phyloP scores from a whole-genome alignment of 495 filamentous ascomycete genomes.

The Penicillium waksmanii region DNA sequence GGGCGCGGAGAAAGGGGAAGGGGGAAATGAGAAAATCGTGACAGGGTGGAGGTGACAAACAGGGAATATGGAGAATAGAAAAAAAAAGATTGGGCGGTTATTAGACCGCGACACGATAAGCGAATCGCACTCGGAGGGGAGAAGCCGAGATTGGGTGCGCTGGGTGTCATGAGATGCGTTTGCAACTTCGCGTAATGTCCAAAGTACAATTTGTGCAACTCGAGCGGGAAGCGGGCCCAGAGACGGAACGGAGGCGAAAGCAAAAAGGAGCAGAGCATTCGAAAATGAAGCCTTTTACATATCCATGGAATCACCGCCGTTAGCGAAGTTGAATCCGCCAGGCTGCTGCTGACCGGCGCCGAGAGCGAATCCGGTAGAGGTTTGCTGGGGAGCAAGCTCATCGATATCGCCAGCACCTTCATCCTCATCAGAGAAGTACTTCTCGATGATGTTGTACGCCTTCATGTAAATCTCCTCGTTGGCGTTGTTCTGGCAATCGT shows the following conservation, averaged over 20 bases:
- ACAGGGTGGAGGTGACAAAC: conserved; percentile 17
- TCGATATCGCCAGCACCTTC: conserved; percentile 79
- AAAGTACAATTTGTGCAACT: background rate
- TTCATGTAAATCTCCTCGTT: conserved; percentile 99
- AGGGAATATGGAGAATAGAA: conserved; percentile 14
- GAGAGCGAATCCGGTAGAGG: conserved; percentile 81
- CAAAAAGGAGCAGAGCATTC: background rate
- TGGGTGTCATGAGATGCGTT: background rate
- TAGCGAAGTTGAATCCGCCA: conserved; percentile 89
- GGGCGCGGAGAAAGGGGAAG: conserved; percentile 16
- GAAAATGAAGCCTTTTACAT: conserved; percentile 67
- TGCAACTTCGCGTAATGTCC: background rate
- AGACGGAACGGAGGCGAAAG: conserved; percentile 5
- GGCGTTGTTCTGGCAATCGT: conserved; percentile 99
- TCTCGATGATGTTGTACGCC: conserved; percentile 99
- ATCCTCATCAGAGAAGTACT: conserved; percentile 99
- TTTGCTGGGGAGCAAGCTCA: conserved; percentile 67
- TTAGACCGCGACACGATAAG: background rate
- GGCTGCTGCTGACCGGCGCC: conserved; percentile 75
- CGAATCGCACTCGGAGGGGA: background rate
- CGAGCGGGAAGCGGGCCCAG: background rate
- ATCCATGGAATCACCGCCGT: conserved; percentile 93
- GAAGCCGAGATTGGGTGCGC: conserved; percentile 9
- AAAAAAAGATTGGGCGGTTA: background rate
- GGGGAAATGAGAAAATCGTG: conserved; percentile 27